Evolutionary conservation across 164 flowering plant genomes (phyloP), one percentile per base, ranked within the genome.

Genomic region (Piper longum): DNA sequence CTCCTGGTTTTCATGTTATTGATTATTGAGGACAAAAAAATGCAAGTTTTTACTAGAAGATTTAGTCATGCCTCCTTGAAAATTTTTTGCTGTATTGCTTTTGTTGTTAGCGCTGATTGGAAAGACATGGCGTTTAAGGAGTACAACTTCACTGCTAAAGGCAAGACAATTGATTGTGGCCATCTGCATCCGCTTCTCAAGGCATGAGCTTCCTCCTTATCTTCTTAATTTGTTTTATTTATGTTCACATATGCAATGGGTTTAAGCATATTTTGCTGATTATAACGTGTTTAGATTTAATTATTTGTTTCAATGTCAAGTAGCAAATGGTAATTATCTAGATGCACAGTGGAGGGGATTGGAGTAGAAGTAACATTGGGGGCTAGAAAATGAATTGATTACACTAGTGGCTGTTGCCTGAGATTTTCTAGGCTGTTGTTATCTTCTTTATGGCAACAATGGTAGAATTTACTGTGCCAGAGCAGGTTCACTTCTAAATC

Each of bases 161-260:
- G 95, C 62, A 79, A 69, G 64, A 84, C 91, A 44, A 48, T 73
- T 65, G 89, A 85, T 66, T 82, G 86, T 64, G 99, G 99, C 67
- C 84, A 85, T 78, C 86, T 93, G 48, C 97, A 93, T 81, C 96
- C 99, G 40, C 74, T 93, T 63, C 85, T 83, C 57, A 93, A 93
- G 97, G 96, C 73, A 73, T 64, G 87, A 6, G 26, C 57, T 59
- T 55, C 13, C 58, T 58, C 62, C 59, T 19, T 16, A 39, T 5
- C 45, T 16, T 19, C 60, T 40, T 48, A 0, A 14, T 48, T 48
- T 9, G 3, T 48, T 48, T 48, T 3, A 8, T 48, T 48, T 3
- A 8, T 48, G 52, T 44, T 9, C 52, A 48, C 14, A 8, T 44
- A 9, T 12, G 14, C 3, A 48, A 14, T 44, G 14, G 11, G 11